Conservation (phyloP, 805 yeast genomes). For the Candida odintsovae region DNA sequence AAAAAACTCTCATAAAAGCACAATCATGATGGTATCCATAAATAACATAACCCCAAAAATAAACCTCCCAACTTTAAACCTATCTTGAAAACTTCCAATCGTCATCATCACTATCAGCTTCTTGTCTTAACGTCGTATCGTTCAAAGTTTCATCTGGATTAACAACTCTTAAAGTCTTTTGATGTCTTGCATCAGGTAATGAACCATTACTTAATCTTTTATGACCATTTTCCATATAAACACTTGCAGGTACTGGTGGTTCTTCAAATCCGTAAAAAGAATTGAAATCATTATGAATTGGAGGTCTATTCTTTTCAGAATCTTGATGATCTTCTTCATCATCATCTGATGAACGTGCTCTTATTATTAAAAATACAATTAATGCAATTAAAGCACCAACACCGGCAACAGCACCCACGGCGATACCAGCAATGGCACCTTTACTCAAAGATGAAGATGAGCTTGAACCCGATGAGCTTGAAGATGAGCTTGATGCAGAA, state of each 20-base stretch:
- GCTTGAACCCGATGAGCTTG: constrained; percentile 14
- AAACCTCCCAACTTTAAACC: not conserved
- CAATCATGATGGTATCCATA: not conserved
- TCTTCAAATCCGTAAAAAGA: constrained; percentile 5
- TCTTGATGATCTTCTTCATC: constrained; percentile 13
- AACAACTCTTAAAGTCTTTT: constrained; percentile 44
- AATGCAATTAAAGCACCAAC: constrained; percentile 29
- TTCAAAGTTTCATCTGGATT: constrained; percentile 30
- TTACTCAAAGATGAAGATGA: constrained; percentile 9
- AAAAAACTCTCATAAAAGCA: not conserved
- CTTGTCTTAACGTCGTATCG: not conserved
- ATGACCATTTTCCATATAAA: constrained; percentile 26
- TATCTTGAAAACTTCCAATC: not conserved
- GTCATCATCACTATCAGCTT: not conserved
- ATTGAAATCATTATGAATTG: constrained; percentile 7
- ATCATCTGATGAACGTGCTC: constrained; percentile 7
- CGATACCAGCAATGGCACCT: constrained; percentile 59
- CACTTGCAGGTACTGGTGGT: not conserved
- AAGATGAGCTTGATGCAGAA: constrained; percentile 8
- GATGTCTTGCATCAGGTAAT: constrained; percentile 42
- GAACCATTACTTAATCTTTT: constrained; percentile 49
- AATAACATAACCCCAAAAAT: not conserved
- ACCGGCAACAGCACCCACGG: constrained; percentile 47
- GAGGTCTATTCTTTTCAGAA: constrained; percentile 3
- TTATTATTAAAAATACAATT: constrained; percentile 10